A percentile compares a stretch with the other conserved stretches of the same genome.
These are phyloP conservation scores for Amaranthus palmeri DNA, from an alignment of 148 eudicot species.

Conservation along the genomic window DNA sequence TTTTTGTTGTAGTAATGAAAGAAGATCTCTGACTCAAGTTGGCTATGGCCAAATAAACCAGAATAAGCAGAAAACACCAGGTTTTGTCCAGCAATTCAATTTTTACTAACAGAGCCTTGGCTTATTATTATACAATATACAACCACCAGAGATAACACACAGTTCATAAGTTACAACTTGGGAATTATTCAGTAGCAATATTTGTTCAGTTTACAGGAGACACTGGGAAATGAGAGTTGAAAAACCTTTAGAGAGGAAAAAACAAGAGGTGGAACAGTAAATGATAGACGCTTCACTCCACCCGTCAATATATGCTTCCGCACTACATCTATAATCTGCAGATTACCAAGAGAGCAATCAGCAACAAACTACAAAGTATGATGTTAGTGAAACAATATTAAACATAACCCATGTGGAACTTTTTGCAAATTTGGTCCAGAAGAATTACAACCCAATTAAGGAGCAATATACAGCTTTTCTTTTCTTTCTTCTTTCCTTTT, in stretches of 20 bases:
- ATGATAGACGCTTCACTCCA: conserved; percentile 77
- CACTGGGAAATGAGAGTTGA: conserved; percentile 11
- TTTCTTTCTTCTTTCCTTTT: background rate
- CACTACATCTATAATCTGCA: conserved; percentile 79
- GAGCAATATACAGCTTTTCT: background rate
- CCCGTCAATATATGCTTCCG: conserved; percentile 80
- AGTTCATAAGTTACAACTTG: background rate
- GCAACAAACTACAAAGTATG: conserved; percentile 14
- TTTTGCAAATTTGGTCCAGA: background rate
- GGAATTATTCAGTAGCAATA: background rate
- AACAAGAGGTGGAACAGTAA: conserved; percentile 84
- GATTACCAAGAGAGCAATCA: conserved; percentile 23
- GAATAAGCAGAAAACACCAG: background rate
- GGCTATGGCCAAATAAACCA: background rate
- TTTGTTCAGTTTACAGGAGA: background rate
- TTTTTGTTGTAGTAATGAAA: too few species aligned
- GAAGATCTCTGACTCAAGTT: background rate
- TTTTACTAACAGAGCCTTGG: background rate
- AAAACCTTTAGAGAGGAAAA: conserved; percentile 83
- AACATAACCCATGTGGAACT: conserved; percentile 4
- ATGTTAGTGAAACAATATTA: background rate
- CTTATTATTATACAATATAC: background rate
- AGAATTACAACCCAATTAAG: background rate
- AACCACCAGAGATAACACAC: background rate
- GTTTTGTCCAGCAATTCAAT: background rate